phyloP scores from a whole-genome alignment of 2,329 filamentous ascomycete genomes.

The Penicillium oxalicum region DNA sequence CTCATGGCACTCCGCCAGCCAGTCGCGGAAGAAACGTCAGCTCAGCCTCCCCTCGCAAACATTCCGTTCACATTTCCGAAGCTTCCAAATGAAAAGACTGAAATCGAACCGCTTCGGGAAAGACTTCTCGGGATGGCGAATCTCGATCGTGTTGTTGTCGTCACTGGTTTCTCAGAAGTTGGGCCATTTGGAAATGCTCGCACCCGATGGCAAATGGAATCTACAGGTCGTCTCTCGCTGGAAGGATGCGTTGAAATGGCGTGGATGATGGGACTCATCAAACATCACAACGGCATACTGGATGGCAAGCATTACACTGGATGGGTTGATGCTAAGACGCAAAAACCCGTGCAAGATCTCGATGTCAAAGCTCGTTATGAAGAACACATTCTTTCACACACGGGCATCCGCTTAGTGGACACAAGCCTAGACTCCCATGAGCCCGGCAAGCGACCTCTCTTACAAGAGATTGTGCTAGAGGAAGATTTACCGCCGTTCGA shows the following conservation, averaged over 20 bases:
- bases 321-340: slow-evolving; percentile 55
- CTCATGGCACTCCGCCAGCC: too few relatives aligned
- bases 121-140: slow-evolving; percentile 97
- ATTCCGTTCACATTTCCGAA: slow-evolving; percentile 68
- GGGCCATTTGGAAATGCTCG: slow-evolving; percentile 93
- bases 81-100: slow-evolving; percentile 84
- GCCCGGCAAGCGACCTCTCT: slow-evolving; percentile 83
- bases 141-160: slow-evolving; percentile 93
- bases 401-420: slow-evolving; percentile 82
- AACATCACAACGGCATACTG: slow-evolving; percentile 97
- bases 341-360: not conserved
- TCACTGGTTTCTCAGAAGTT: slow-evolving; percentile 85
- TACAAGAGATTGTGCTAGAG: slow-evolving; percentile 92
- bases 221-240: slow-evolving; percentile 89
- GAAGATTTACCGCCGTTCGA: not conserved
- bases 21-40: not conserved
- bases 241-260: slow-evolving; percentile 99
- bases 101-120: slow-evolving; percentile 80
- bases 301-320: not conserved
- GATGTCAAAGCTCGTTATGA: not conserved
- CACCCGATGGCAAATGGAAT: slow-evolving; percentile 99
- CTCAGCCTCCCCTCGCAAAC: not conserved
- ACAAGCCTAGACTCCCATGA: not conserved
- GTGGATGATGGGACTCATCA: slow-evolving; percentile 99
- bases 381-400: slow-evolving; percentile 83